Conservation (phyloP, 2,329 filamentous ascomycete genomes). For the Lachnellula occidentalis region DNA sequence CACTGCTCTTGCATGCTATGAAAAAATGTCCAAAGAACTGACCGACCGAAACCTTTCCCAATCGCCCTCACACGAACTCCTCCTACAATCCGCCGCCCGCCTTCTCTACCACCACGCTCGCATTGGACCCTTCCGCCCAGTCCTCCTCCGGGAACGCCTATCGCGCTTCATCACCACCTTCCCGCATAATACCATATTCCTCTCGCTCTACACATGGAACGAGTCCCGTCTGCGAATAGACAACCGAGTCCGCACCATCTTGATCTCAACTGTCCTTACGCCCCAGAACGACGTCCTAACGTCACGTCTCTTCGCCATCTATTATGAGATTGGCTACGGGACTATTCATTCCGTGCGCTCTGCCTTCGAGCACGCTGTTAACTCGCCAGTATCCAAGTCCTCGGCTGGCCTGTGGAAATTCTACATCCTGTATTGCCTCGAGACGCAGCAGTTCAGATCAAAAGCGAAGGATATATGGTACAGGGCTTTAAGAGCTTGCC, state of each 20-base stretch:
- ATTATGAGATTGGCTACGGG: constrained; percentile 45
- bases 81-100: constrained; percentile 63
- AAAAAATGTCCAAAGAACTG: constrained; percentile 40
- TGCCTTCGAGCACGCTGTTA: constrained; percentile 48
- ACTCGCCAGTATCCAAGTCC: constrained; percentile 30
- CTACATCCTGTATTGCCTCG: constrained; percentile 45
- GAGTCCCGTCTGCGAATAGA: constrained; percentile 67
- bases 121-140: constrained; percentile 60
- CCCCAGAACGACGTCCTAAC: constrained; percentile 36
- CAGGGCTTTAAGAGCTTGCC: constrained; percentile 49
- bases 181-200: constrained; percentile 71
- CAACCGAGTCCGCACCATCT: constrained; percentile 66
- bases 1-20: constrained; percentile 41
- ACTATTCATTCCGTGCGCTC: constrained; percentile 49
- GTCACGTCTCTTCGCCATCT: constrained; percentile 49
- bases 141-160: constrained; percentile 58
- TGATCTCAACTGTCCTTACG: constrained; percentile 40
- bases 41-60: constrained; percentile 31
- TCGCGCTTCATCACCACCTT: constrained; percentile 56
- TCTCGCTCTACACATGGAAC: constrained; percentile 67
- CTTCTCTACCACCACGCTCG: constrained; percentile 61
- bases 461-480: constrained; percentile 48
- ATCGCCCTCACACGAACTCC: constrained; percentile 48
- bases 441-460: constrained; percentile 32
- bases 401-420: constrained; percentile 45